Conservation (phyloP, 345 rosid genomes). For the Acer negundo region DNA sequence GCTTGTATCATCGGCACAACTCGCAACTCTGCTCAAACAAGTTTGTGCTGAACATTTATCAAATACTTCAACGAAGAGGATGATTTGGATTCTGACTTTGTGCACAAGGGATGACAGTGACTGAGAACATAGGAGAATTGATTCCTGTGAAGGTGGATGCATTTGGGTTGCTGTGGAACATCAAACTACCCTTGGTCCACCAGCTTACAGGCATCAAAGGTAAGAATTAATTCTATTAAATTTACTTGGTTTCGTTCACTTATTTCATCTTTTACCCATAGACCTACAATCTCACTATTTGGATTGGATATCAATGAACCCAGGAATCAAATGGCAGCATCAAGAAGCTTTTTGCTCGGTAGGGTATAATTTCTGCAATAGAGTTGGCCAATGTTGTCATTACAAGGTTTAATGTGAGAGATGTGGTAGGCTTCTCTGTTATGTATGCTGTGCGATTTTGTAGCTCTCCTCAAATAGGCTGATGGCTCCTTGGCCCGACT, state of each 20-base stretch:
- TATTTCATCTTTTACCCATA: not conserved
- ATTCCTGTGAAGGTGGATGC: slow-evolving; percentile 26
- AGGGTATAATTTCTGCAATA: not conserved
- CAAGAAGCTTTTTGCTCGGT: not conserved
- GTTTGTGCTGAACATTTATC: not conserved
- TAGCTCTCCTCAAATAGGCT: not conserved
- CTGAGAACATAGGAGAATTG: not conserved
- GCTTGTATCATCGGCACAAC: slow-evolving; percentile 10
- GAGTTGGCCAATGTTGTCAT: not conserved
- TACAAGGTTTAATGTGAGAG: not conserved
- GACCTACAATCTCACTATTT: not conserved
- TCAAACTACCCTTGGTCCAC: slow-evolving; percentile 23
- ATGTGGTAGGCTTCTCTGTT: not conserved
- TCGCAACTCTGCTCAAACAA: slow-evolving; percentile 7
- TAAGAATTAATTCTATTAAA: slow-evolving; percentile 14
- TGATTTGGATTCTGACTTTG: slow-evolving; percentile 8
- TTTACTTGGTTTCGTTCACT: not conserved
- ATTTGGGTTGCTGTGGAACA: slow-evolving; percentile 19
- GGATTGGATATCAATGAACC: not conserved
- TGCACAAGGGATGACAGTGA: not conserved
- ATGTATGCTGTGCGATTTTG: not conserved
- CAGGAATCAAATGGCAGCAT: slow-evolving; percentile 28
- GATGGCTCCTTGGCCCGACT: not conserved
- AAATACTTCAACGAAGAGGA: not conserved
- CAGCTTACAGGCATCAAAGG: slow-evolving; percentile 27